Evolutionary conservation across 2,329 filamentous ascomycete genomes (phyloP), one percentile per base, ranked within the genome.

Genomic region (Colletotrichum sp.): DNA sequence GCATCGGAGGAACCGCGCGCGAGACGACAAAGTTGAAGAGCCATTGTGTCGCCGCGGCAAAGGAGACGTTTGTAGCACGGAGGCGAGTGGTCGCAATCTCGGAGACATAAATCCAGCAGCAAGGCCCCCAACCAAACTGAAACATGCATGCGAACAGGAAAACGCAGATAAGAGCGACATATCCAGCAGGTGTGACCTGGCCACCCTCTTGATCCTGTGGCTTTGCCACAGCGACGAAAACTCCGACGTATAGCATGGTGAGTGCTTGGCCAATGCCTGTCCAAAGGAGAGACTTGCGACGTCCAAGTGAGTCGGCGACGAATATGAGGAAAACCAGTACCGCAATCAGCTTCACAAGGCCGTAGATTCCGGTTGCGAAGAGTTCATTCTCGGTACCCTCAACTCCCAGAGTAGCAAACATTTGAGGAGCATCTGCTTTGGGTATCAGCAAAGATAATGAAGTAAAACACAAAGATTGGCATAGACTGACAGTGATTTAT

Each of bases 21-120:
- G 91, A 90, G 69, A 94, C 90, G 19, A 92, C 91, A 72, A 93
- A 91, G 79, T 93, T 93, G 82, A 93, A 93, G 2, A 93, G 81
- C 91, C 91, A 92, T 80, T 93, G 91, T 2, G 90, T 92, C 3
- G 91, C 91, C 3, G 91, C 90, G 0, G 89, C 91, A 64, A 92
- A 86, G 4, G 91, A 87, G 30, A 93, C 91, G 78, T 93, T 93
- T 72, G 83, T 79, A 79, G 82, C 59, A 80, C 82, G 2, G n/a
- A 85, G 78, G 22, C 93, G 86, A 1, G 91, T 90, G 27, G 80
- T 87, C 82, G 88, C 88, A 69, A 89, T 89, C 77, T 89, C 87
- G 1, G 84, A 85, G 13, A 85, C 85, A 71, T 88, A 87, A 0
- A 86, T 86, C 85, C 85, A 86, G 0, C 85, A 86, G 68, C 85